Evolutionary conservation across 176 grass and related monocot species (phyloP), one percentile per base, ranked within the genome.

Genomic region (Canna indica): DNA sequence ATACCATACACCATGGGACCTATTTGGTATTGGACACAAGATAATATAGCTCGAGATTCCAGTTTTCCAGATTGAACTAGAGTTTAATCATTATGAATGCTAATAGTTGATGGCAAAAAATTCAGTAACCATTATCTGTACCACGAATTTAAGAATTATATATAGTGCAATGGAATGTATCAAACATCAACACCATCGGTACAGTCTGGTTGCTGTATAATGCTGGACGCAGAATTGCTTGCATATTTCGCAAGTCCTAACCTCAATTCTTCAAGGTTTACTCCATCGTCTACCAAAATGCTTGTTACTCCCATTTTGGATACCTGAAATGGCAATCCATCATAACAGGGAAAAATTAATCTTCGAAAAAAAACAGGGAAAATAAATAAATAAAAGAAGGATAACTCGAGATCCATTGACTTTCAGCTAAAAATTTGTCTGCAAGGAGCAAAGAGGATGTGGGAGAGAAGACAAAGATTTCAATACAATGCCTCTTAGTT

Each of bases 211-310:
- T 80, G 69, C 12, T 70, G 73, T 44, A 1, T 69, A 72, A 56
- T 68, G 14, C 26, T 69, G n/a, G 76, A 71, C 15, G 64, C 69
- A 80, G 25, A 52, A 26, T 74, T 78, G 44, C 47, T 78, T 70
- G 82, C 73, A 35, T 91, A 91, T 48, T 95, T 85, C 76, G 71
- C 79, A 34, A 95, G 88, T 36, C 91, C 91, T 69, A 83, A 73
- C 87, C 82, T 95, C 68, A 95, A 84, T 75, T 85, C 88, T 61
- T 95, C 83, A 33, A 95, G 85, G 73, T 95, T 95, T 80, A 95
- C 28, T 17, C 85, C 91, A 0, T 91, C 85, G 53, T 91, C 82
- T 56, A 95, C 91, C 29, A 91, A 71, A 60, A 91, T 77, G 63
- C 82, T 74, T 17, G 87, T 88, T 74, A 86, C 91, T 70, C 91